These are phyloP conservation scores for Ophiostoma tasmaniense DNA, from an alignment of 2,329 filamentous ascomycete species.

Conservation along the genomic window DNA sequence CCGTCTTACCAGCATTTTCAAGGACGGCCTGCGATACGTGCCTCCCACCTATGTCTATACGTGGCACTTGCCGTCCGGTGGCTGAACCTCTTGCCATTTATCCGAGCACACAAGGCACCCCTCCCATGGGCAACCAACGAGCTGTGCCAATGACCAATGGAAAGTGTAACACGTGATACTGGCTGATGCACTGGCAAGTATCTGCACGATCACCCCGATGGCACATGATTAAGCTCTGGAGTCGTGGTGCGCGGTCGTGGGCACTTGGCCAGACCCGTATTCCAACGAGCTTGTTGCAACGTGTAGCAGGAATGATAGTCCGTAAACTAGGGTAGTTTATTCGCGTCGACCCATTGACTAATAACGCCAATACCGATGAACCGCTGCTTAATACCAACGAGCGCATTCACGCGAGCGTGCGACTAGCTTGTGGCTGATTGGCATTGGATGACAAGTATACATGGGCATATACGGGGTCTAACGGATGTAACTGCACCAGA, in stretches of 20 bases:
- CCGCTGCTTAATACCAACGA: slow-evolving; percentile 33
- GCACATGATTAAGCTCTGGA: slow-evolving; percentile 15
- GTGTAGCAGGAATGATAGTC: slow-evolving; percentile 24
- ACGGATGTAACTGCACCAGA: slow-evolving; percentile 12
- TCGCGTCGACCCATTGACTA: slow-evolving; percentile 32
- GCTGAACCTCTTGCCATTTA: neutral
- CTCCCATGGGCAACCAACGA: neutral
- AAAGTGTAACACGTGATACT: slow-evolving; percentile 20
- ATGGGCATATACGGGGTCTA: slow-evolving; percentile 26
- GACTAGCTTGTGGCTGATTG: slow-evolving; percentile 26
- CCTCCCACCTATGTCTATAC: slow-evolving; percentile 28
- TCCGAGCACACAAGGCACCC: neutral
- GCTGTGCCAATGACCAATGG: neutral
- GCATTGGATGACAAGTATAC: slow-evolving; percentile 29
- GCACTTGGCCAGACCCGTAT: slow-evolving; percentile 25
- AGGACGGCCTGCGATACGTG: slow-evolving; percentile 26
- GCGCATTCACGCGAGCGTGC: slow-evolving; percentile 28
- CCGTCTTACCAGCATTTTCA: slow-evolving; percentile 24
- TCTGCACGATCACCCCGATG: slow-evolving; percentile 21
- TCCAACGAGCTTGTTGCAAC: slow-evolving; percentile 24
- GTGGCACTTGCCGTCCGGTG: slow-evolving; percentile 16
- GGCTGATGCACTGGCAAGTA: slow-evolving; percentile 25
- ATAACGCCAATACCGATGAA: slow-evolving; percentile 27
- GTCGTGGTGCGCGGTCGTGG: slow-evolving; percentile 26
- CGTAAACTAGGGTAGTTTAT: slow-evolving; percentile 31